phyloP scores from a whole-genome alignment of 31 red algal genomes.

The Asparagopsis taxiformis region DNA sequence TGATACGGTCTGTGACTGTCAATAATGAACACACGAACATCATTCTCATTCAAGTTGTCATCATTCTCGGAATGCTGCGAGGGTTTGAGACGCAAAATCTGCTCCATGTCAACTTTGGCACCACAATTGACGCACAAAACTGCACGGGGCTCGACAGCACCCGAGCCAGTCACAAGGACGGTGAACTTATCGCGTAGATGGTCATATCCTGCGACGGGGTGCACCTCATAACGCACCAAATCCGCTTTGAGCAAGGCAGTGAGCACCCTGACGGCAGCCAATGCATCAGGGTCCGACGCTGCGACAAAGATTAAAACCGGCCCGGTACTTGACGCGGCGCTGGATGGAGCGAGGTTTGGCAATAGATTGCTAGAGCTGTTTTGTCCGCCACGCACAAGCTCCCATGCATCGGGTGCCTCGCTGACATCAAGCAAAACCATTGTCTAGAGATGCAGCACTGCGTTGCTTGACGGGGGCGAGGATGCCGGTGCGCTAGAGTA shows the following conservation, averaged over 20 bases:
- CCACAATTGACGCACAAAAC: slow-evolving; percentile 78
- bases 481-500: too few relatives aligned
- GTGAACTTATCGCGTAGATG: slow-evolving; percentile 62
- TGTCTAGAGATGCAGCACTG: too few relatives aligned
- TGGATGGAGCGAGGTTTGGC: slow-evolving; percentile 16
- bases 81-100: slow-evolving; percentile 11
- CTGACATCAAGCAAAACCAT: too few relatives aligned
- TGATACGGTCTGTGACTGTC: slow-evolving; percentile 80
- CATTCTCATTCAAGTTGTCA: neutral
- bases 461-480: too few relatives aligned
- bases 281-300: slow-evolving; percentile 58
- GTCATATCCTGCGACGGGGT: slow-evolving; percentile 68
- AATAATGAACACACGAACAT: slow-evolving; percentile 70
- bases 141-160: slow-evolving; percentile 61
- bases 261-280: slow-evolving; percentile 57
- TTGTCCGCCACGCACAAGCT: slow-evolving; percentile 51
- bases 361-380: neutral
- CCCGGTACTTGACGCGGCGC: slow-evolving; percentile 29
- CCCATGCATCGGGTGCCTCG: slow-evolving; percentile 65
- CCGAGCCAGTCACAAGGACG: slow-evolving; percentile 31
- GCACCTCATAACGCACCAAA: slow-evolving; percentile 74
- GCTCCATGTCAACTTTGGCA: slow-evolving; percentile 64
- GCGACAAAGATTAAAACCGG: slow-evolving; percentile 80
- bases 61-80: too few relatives aligned
- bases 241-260: slow-evolving; percentile 67